phyloP scores from a whole-genome alignment of 1,284 basidiomycete genomes.

The Grifola frondosa region DNA sequence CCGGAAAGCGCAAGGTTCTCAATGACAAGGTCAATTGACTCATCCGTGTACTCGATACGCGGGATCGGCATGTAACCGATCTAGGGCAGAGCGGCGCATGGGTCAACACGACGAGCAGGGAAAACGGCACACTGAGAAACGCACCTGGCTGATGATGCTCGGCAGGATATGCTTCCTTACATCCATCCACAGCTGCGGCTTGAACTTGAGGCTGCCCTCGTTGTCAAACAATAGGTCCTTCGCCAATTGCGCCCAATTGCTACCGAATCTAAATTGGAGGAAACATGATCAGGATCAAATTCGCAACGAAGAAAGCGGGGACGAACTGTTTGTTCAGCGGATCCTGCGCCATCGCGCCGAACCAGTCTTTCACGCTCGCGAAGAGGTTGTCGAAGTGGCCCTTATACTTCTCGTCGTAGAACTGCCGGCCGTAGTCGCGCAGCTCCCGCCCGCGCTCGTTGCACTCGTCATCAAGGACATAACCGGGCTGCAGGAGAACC shows the following conservation, averaged over 20 bases:
- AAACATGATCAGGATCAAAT: slow-evolving; percentile 50
- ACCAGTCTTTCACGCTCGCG: slow-evolving; percentile 70
- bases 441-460: slow-evolving; percentile 61
- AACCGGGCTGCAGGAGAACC: slow-evolving; percentile 86
- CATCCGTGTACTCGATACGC: slow-evolving; percentile 89
- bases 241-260: slow-evolving; percentile 82
- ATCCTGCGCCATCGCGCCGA: slow-evolving; percentile 82
- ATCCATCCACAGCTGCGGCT: slow-evolving; percentile 86
- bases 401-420: slow-evolving; percentile 86
- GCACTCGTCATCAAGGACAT: slow-evolving; percentile 79
- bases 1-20: slow-evolving; percentile 92
- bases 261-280: slow-evolving; percentile 63
- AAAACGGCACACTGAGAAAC: slow-evolving; percentile 7
- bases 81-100: no score
- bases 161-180: slow-evolving; percentile 84
- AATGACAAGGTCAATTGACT: slow-evolving; percentile 83
- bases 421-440: slow-evolving; percentile 66
- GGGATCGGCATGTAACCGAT: slow-evolving; percentile 91
- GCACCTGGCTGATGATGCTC: slow-evolving; percentile 66
- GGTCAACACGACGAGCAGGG: no score
- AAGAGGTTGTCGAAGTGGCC: slow-evolving; percentile 82
- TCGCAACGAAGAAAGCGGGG: not conserved
- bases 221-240: slow-evolving; percentile 57
- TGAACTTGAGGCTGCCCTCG: slow-evolving; percentile 86
- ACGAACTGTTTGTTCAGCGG: slow-evolving; percentile 65